Percentiles rank a stretch among this genome's conserved stretches.
These are phyloP conservation scores for Acorus gramineus DNA, from an alignment of 106 monocot species.

Conservation along the genomic window DNA sequence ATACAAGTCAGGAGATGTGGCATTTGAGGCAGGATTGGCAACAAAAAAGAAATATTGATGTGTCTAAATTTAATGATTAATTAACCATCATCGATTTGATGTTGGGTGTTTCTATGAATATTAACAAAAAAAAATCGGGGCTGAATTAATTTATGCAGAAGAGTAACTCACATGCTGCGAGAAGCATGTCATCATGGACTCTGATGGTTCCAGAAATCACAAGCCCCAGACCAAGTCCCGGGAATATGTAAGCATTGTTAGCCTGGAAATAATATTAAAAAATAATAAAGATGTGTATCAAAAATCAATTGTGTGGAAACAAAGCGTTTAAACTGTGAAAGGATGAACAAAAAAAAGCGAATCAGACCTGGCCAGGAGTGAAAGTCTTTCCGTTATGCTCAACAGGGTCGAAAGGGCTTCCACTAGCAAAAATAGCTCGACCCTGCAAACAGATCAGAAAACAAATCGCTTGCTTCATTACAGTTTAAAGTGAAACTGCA, in stretches of 20 bases:
- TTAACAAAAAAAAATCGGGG: neutral
- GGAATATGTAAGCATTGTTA: conserved; percentile 93
- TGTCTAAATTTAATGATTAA: neutral
- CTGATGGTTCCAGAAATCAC: conserved; percentile 74
- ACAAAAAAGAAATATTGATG: neutral
- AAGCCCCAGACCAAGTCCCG: conserved; percentile 75
- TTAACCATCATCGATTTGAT: neutral
- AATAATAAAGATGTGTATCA: neutral
- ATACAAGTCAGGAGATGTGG: too few relatives aligned
- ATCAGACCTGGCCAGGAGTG: conserved; percentile 58
- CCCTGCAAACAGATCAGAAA: conserved; percentile 30
- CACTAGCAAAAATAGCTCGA: conserved; percentile 78
- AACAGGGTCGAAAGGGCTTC: conserved; percentile 80
- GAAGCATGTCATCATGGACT: conserved; percentile 75
- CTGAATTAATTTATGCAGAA: neutral
- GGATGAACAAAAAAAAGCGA: neutral
- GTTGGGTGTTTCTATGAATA: neutral
- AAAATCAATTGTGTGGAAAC: neutral
- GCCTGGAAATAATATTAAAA: conserved; percentile 25
- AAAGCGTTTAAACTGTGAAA: neutral
- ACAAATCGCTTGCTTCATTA: neutral
- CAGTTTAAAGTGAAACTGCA: neutral
- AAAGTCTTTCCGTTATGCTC: conserved; percentile 46
- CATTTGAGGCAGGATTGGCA: neutral
- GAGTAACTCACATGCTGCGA: conserved; percentile 61